These are phyloP conservation scores for Aurantiochytrium sp. DNA, from an alignment of 108 stramenopile genomes.

Conservation along the genomic window DNA sequence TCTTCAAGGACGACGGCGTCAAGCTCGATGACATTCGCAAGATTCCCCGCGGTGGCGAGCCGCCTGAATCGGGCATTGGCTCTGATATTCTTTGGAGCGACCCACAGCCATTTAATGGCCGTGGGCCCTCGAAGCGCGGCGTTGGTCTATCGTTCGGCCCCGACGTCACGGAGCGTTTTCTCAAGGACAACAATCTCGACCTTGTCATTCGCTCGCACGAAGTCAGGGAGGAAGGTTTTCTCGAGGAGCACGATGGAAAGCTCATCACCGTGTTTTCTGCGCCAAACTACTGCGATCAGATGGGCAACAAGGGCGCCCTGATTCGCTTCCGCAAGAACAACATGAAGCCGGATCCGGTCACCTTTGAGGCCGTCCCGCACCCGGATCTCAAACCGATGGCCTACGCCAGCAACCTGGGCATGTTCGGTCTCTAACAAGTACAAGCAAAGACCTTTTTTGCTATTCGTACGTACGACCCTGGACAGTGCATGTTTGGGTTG, in stretches of 20 bases:
- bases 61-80: conserved; percentile 86
- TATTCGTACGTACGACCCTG: too few relatives aligned
- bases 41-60: conserved; percentile 73
- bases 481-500: too few relatives aligned
- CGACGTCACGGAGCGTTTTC: conserved; percentile 77
- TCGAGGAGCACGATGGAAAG: conserved; percentile 97
- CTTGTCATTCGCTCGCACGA: conserved; percentile 87
- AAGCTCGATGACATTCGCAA: conserved; percentile 78
- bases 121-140: conserved; percentile 82
- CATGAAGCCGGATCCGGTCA: conserved; percentile 75
- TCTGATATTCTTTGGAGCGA: conserved; percentile 94
- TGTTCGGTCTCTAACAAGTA: neutral
- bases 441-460: neutral
- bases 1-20: conserved; percentile 68
- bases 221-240: conserved; percentile 95
- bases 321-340: conserved; percentile 70
- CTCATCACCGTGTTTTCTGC: conserved; percentile 95
- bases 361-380: conserved; percentile 81
- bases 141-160: conserved; percentile 95
- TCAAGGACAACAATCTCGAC: conserved; percentile 68
- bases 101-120: conserved; percentile 92
- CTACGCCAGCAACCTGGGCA: conserved; percentile 84
- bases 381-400: conserved; percentile 94
- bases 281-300: conserved; percentile 98
- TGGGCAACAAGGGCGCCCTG: conserved; percentile 98